A percentile compares a stretch with the other conserved stretches of the same genome.
Conservation (phyloP, 495 filamentous ascomycete species). For the Articulospora tetracladia region DNA sequence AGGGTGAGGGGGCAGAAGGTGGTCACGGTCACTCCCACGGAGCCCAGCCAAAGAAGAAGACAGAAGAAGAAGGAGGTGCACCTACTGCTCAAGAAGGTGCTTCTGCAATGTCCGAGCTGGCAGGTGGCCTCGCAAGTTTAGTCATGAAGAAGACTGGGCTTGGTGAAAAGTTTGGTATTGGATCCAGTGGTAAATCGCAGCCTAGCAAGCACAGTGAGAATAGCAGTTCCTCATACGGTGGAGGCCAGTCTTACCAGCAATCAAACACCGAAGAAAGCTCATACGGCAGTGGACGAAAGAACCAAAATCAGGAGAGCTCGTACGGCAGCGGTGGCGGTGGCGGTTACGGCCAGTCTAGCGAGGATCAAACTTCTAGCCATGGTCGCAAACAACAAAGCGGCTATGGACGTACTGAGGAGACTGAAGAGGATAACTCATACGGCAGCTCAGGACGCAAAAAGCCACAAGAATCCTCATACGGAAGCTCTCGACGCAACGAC, state of each 20-base stretch:
- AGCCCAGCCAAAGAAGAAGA: background rate
- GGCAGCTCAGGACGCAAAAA: background rate
- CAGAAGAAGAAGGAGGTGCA: background rate
- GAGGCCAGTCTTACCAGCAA: background rate
- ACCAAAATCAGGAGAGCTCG: background rate
- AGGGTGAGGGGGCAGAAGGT: conserved; percentile 2
- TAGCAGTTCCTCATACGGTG: background rate
- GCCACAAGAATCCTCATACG: too few species aligned
- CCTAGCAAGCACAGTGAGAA: background rate
- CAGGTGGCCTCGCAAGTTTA: background rate
- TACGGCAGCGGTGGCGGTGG: background rate
- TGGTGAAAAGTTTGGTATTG: background rate
- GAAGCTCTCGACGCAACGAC: background rate
- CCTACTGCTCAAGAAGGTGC: conserved; percentile 1
- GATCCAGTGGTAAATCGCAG: background rate
- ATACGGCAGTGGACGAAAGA: background rate
- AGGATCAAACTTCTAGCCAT: background rate
- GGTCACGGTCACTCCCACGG: background rate
- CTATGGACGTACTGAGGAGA: background rate
- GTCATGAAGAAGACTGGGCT: background rate
- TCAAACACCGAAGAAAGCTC: background rate
- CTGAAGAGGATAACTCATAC: background rate
- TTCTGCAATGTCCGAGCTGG: background rate
- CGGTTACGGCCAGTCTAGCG: background rate
- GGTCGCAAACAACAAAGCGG: background rate